These are phyloP conservation scores for Artemisia tridentata DNA, from an alignment of 129 eudicot genomes.

Conservation along the genomic window DNA sequence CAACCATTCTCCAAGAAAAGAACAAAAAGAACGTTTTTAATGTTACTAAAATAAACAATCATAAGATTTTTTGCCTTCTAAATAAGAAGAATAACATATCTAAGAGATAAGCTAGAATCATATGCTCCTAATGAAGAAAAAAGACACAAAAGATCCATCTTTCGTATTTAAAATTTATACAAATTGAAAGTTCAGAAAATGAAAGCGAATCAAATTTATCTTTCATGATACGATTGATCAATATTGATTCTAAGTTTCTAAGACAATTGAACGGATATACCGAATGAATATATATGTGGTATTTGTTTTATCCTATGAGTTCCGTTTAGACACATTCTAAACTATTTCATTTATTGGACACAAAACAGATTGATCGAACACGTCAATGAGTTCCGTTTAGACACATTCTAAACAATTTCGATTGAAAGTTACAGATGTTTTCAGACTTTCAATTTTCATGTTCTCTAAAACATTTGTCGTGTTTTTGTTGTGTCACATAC, in stretches of 20 bases:
- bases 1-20: not conserved
- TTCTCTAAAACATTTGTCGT: not conserved
- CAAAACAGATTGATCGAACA: not conserved
- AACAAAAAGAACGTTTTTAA: not conserved
- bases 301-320: not conserved
- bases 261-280: not conserved
- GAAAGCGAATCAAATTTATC: constrained; percentile 1
- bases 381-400: not conserved
- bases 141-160: not conserved
- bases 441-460: too few relatives aligned
- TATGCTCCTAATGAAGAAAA: not conserved
- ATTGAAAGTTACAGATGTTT: too few relatives aligned
- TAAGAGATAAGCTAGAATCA: constrained; percentile 25
- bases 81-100: constrained; percentile 12
- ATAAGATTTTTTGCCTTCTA: not conserved
- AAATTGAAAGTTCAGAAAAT: not conserved
- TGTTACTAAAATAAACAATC: not conserved
- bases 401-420: not conserved
- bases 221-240: not conserved
- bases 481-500: not conserved
- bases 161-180: not conserved
- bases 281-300: not conserved
- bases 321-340: not conserved
- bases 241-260: not conserved
- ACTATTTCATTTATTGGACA: not conserved